Base-by-base conservation (phyloP, 192 early-diverging fungal genomes). In the Gaertneriomyces semiglobifer region DNA sequence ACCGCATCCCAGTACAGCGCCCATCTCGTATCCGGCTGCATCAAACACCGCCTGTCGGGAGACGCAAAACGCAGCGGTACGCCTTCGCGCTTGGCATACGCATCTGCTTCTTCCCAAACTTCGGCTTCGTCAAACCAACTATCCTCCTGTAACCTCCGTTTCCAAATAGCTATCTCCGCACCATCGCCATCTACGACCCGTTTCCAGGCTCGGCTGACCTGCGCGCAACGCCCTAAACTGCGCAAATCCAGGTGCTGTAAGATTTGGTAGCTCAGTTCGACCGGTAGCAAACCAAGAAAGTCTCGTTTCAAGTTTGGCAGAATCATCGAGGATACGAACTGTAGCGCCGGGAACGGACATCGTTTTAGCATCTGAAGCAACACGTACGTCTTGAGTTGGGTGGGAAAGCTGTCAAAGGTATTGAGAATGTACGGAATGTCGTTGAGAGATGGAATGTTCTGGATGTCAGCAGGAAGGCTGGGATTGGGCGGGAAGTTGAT, bases 301-400 rank as follows among this genome's bases (percentile, higher is more conserved):
- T 99, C 94, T 66, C 91, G 86, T 66, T 94, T 92, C 67, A 98
- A 81, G 12, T 89, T 87, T 2, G 97, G 93, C 48, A 92, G 76
- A 60, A 99, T 87, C n/a, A 93, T 76, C 39, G 89, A 86, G 57
- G 88, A 88, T n/a, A 94, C 88, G 78, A 93, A 93, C 77, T 97
- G 93, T 59, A 99, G 83, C 3, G 90, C 88, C 3, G 88, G 78
- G 3, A 88, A 84, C 7, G 90, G 85, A 18, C 87, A 93, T 14
- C 92, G 85, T 19, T 89, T 85, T 42, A 99, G 81, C 14, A 99
- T 75, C 62, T 98, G 90, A 65, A 93, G 88, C 44, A 98, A 83
- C 62, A 96, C 76, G 56, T 94, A 97, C 7, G 89, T 86, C 76
- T 97, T 90, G 73, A 93, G 77, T 39, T 78, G 75, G 1, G 82